These are phyloP conservation scores for Fraxinus floribunda DNA, from an alignment of 305 asterid genomes.

Conservation along the genomic window DNA sequence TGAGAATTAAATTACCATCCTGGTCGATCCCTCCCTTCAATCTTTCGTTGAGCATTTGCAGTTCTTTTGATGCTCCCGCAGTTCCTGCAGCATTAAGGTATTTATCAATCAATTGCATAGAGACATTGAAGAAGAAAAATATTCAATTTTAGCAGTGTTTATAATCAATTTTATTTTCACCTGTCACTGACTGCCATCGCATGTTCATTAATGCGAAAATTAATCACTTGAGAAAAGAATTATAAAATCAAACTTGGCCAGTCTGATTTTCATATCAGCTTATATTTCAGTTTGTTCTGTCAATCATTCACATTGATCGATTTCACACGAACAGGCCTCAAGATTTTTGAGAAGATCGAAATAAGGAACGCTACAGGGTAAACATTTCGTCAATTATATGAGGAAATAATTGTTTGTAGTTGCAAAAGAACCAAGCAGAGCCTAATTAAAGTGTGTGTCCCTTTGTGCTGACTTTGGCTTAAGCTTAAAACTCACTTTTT, in stretches of 20 bases:
- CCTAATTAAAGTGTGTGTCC: background rate
- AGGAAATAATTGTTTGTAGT: background rate
- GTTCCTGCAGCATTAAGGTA: slow-evolving; percentile 55
- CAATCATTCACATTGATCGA: background rate
- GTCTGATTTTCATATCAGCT: background rate
- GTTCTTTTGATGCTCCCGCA: slow-evolving; percentile 73
- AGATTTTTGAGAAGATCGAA: background rate
- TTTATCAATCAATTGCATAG: background rate
- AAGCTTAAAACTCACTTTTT: background rate
- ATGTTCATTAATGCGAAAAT: background rate
- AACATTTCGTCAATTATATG: background rate
- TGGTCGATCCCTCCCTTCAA: slow-evolving; percentile 29
- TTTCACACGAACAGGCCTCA: background rate
- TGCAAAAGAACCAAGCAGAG: background rate
- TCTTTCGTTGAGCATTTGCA: slow-evolving; percentile 60
- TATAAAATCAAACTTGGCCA: background rate
- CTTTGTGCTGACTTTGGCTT: background rate
- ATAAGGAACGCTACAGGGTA: background rate
- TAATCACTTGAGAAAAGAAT: background rate
- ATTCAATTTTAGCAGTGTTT: background rate
- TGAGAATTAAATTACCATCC: slow-evolving; percentile 8
- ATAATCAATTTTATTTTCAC: background rate
- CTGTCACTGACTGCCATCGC: background rate
- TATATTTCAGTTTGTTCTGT: background rate
- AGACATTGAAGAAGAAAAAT: background rate